Base-by-base conservation (phyloP, 2,329 filamentous ascomycete genomes). In the Mollisia scopiformis region DNA sequence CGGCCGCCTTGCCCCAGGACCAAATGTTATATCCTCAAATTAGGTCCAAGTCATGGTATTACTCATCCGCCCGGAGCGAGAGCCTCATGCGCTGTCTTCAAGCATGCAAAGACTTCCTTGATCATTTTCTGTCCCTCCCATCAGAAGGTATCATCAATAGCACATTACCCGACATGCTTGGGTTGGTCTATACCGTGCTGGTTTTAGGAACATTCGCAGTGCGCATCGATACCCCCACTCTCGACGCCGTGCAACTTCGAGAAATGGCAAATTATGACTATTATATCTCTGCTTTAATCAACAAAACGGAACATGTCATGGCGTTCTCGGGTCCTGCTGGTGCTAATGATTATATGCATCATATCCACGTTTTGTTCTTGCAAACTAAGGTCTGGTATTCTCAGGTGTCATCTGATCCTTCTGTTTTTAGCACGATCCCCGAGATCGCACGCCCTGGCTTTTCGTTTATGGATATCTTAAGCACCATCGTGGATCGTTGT, bases 381-480 rank as follows among this genome's bases (percentile, higher is more conserved):
- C 53, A 63, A 21, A 59, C 55, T 2, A 64, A 62, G 28, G 28
- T 55, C 1, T 64, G 66, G 41, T 66, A 64, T 56, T 8, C 16
- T 2, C 61, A 61, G 49, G 37, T 50, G 6, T 27, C 46, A 7
- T 21, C 19, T 5, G 62, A 64, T 52, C 52, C 58, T 6, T 28
- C 39, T 6, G n/a, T n/a, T n/a, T n/a, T 47, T 5, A 23, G 28
- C 11, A 23, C 23, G 14, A 35, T 33, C 5, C 55, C 79, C 74
- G 25, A 84, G 58, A 21, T 84, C 35, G 58, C 19, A 21, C 28
- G 84, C 25, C 54, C 49, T 43, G 51, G 51, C n/a, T 58, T 58
- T 30, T 52, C 31, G 16, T 64, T 63, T 31, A 58, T 54, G 57
- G 47, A 58, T 27, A 60, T 64, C 19, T 41, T 66, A 28, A 57